Percentiles rank a stretch among this genome's conserved stretches.
Evolutionary conservation across 75 land plant genomes (phyloP).

Genomic region (Pinus taeda): DNA sequence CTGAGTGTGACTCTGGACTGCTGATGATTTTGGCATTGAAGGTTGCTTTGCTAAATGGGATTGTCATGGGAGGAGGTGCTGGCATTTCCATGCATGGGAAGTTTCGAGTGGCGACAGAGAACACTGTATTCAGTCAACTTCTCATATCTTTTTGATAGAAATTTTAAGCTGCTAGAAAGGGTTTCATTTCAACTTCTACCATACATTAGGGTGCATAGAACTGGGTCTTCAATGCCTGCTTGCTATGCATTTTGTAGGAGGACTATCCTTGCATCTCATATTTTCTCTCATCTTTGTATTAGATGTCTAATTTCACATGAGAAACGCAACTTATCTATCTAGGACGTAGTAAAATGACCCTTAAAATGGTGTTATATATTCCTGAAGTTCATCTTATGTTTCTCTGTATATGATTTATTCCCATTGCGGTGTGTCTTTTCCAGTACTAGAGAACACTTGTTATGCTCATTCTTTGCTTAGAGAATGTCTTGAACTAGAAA

Average conservation of each 20-base stretch:
- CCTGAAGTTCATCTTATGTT: not conserved
- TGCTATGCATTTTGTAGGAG: too few relatives aligned
- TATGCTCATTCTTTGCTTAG: not conserved
- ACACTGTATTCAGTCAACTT: constrained; percentile 49
- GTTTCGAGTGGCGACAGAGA: constrained; percentile 90
- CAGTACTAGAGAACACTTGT: not conserved
- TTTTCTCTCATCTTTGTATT: too few relatives aligned
- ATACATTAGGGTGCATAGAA: too few relatives aligned
- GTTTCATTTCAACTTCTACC: not conserved
- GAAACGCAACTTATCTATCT: not conserved
- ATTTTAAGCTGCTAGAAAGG: not conserved
- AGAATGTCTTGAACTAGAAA: not conserved
- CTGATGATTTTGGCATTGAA: constrained; percentile 18
- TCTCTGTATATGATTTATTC: not conserved
- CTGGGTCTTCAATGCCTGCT: too few relatives aligned
- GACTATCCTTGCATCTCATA: too few relatives aligned
- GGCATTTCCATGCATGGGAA: constrained; percentile 85
- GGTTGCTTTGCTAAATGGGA: constrained; percentile 91
- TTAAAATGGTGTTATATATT: not conserved
- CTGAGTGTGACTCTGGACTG: not conserved
- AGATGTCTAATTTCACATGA: too few relatives aligned
- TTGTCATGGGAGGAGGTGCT: constrained; percentile 97
- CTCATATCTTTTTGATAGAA: not conserved
- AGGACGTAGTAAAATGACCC: not conserved
- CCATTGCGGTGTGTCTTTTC: not conserved